Base-by-base conservation (phyloP, 768 basidiomycete species). In the Collybia sp. region DNA sequence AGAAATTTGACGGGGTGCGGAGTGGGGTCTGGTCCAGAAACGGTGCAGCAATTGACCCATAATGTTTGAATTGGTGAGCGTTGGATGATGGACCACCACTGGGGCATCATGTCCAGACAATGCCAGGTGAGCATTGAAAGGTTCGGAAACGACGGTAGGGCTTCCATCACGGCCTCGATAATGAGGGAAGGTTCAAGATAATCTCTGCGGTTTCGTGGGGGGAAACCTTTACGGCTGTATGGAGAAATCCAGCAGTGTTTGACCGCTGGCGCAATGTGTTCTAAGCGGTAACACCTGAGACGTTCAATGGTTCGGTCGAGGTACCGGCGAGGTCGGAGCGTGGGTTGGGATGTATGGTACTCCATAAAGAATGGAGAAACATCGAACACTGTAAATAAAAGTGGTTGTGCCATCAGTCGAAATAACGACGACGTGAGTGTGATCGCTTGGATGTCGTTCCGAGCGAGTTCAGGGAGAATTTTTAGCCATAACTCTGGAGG, bases 401-500 rank as follows among this genome's bases (percentile, higher is more conserved):
- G 48, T 12, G 69, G 69, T 45, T 70, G 69, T 6, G 67, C 63
- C 34, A 71, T 53, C 30, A 50, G 57, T 6, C 60, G 58, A 42
- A 71, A 71, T 5, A 51, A 46, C 10, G 58, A 58, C 42, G 62
- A 69, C 19, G 60, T 56, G 44, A 64, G 57, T 5, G 66, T 60
- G 12, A 60, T 51, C 2, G 65, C 47, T 12, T 56, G 58, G n/a
- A 69, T 52, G 33, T 63, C 62, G 10, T 50, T 37, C 17, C 58
- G 41, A 11, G 57, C 55, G 44, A 71, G 65, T 33, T 59, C 53
- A 10, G 58, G 53, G 52, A 67, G 65, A 16, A 68, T 58, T n/a
- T 58, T 51, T 11, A 65, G 46, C 68, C 67, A 69, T 17, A 69
- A 49, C 47, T 71, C 69, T 12, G 65, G 64, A 6, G 64, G 61